Evolutionary conservation across 495 filamentous ascomycete species (phyloP).

Genomic region (Xylaria bambusicola): DNA sequence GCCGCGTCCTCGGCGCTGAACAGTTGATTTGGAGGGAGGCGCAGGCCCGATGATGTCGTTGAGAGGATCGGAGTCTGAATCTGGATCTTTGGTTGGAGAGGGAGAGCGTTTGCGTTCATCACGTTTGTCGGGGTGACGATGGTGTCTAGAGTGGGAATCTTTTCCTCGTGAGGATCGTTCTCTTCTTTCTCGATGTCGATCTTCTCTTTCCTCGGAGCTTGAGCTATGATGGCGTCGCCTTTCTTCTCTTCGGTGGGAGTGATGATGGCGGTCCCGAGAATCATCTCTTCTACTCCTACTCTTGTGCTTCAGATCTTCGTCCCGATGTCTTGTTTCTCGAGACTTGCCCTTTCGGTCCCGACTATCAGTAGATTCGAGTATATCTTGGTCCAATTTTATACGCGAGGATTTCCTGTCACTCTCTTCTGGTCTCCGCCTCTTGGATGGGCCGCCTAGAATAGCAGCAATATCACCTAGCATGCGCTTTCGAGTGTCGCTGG

Average conservation of each 20-base stretch:
- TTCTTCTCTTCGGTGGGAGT: slow-evolving; percentile 9
- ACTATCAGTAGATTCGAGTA: slow-evolving; percentile 14
- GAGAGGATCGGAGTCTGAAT: slow-evolving; percentile 70
- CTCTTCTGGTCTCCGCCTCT: slow-evolving; percentile 32
- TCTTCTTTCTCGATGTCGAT: slow-evolving; percentile 29
- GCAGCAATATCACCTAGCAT: slow-evolving; percentile 57
- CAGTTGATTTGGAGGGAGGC: slow-evolving; percentile 54
- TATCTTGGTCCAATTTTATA: slow-evolving; percentile 1
- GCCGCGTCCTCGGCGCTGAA: slow-evolving; percentile 78
- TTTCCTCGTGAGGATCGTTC: slow-evolving; percentile 35
- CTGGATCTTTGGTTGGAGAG: slow-evolving; percentile 21
- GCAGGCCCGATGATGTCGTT: slow-evolving; percentile 80
- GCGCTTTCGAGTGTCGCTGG: slow-evolving; percentile 48
- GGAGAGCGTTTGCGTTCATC: slow-evolving; percentile 10
- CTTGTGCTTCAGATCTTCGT: slow-evolving; percentile 9
- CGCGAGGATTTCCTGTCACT: slow-evolving; percentile 22
- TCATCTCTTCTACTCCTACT: slow-evolving; percentile 21
- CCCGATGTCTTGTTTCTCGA: slow-evolving; percentile 5
- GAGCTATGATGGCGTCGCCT: slow-evolving; percentile 6
- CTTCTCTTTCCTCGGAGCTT: slow-evolving; percentile 1
- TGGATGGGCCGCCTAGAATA: slow-evolving; percentile 47
- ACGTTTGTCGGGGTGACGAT: slow-evolving; percentile 8
- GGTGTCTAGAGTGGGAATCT: slow-evolving; percentile 23
- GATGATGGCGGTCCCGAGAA: slow-evolving; percentile 35
- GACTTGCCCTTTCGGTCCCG: slow-evolving; percentile 5